phyloP scores from a whole-genome alignment of 2,329 filamentous ascomycete species.

The Nigrograna mackinnonii region DNA sequence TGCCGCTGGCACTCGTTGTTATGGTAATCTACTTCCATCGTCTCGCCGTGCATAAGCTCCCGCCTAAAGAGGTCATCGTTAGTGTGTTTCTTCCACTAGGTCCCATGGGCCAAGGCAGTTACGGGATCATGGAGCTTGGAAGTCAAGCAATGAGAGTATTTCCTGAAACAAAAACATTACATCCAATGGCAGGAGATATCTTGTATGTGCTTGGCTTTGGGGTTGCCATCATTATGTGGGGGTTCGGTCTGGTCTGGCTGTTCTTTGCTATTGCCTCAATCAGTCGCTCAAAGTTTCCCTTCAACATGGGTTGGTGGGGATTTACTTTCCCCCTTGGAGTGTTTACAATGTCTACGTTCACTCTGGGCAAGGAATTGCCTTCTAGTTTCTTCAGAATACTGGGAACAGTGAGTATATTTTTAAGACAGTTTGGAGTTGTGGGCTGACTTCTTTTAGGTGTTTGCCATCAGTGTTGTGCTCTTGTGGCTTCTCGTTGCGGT shows the following conservation, averaged over 20 bases:
- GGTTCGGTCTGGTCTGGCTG: constrained; percentile 58
- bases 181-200: constrained; percentile 52
- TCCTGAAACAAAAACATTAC: constrained; percentile 38
- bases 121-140: constrained; percentile 57
- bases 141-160: constrained; percentile 49
- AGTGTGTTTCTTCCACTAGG: constrained; percentile 69
- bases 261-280: constrained; percentile 56
- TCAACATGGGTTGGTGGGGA: constrained; percentile 67
- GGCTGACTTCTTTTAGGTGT: constrained; percentile 34
- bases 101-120: constrained; percentile 68
- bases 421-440: neutral
- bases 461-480: constrained; percentile 53
- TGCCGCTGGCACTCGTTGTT: constrained; percentile 62
- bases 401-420: constrained; percentile 45
- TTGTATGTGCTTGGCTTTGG: constrained; percentile 62
- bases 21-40: constrained; percentile 71
- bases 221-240: constrained; percentile 57
- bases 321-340: constrained; percentile 64
- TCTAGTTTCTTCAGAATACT: constrained; percentile 60
- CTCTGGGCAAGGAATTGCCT: constrained; percentile 55
- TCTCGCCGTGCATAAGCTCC: constrained; percentile 67
- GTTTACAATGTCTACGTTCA: constrained; percentile 36
- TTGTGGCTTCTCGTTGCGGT: constrained; percentile 59
- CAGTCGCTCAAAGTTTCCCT: constrained; percentile 51
- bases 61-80: constrained; percentile 68